Conservation (phyloP, 148 eudicot species). For the Salicornia ramosissima region DNA sequence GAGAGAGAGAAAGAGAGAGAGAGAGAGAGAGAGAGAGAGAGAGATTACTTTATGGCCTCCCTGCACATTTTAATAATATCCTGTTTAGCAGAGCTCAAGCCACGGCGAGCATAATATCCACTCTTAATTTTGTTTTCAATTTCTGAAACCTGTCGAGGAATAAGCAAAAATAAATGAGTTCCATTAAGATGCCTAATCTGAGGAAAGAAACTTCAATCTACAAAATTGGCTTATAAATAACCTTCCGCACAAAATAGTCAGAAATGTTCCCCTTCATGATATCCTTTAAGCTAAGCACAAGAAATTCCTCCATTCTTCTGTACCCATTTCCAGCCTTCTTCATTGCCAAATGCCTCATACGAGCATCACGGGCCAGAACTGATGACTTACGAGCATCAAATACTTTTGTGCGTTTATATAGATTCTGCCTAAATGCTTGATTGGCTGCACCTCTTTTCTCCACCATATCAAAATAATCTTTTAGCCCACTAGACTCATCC, state of each 20-base stretch:
- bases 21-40: conserved; percentile 9
- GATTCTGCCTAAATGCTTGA: conserved; percentile 69
- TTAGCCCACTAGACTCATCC: conserved; percentile 88
- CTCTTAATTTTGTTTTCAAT: conserved; percentile 67
- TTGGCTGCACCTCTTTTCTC: conserved; percentile 77
- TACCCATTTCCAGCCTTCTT: conserved; percentile 77
- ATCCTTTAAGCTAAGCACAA: conserved; percentile 58
- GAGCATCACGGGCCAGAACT: conserved; percentile 82
- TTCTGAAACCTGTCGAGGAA: conserved; percentile 55
- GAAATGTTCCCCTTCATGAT: conserved; percentile 75
- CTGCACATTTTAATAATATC: conserved; percentile 84
- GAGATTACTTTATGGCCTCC: conserved; percentile 72
- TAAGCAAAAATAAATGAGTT: conserved; percentile 4
- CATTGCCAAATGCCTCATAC: conserved; percentile 76
- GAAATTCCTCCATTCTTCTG: conserved; percentile 71
- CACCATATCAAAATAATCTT: conserved; percentile 86
- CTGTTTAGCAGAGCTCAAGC: conserved; percentile 69
- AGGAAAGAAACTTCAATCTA: not conserved
- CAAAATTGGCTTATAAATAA: conserved; percentile 17
- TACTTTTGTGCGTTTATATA: conserved; percentile 81
- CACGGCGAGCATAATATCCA: conserved; percentile 87
- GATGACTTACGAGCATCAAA: conserved; percentile 80
- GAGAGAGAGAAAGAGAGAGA: conserved; percentile 4
- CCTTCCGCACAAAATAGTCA: conserved; percentile 81
- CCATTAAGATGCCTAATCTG: not conserved